phyloP scores from a whole-genome alignment of 805 yeast genomes.

The Starmerella cellae region DNA sequence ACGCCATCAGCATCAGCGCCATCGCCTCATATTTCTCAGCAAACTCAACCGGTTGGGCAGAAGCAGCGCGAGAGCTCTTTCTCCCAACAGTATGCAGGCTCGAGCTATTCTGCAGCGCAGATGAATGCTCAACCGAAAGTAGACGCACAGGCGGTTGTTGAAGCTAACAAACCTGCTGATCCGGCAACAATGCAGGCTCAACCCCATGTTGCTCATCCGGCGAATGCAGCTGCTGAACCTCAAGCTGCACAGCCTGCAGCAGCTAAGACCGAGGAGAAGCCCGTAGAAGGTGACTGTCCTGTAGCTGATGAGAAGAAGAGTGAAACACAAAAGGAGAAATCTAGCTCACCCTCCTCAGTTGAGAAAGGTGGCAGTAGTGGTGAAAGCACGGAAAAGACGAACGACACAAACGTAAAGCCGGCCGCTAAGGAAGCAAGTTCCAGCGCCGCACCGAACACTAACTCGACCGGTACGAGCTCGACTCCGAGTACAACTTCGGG shows the following conservation, averaged over 20 bases:
- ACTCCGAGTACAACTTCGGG: not conserved
- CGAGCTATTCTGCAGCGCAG: not conserved
- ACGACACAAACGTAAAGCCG: not conserved
- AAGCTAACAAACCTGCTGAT: not conserved
- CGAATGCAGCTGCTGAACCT: not conserved
- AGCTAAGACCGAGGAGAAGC: not conserved
- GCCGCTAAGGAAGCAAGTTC: not conserved
- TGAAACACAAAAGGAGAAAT: not conserved
- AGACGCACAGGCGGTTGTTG: constrained; percentile 9
- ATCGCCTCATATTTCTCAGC: too few species aligned
- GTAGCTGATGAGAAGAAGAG: not conserved
- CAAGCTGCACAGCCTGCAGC: not conserved
- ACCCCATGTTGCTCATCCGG: constrained; percentile 5
- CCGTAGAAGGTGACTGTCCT: not conserved
- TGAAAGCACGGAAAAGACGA: not conserved
- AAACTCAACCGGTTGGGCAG: not conserved
- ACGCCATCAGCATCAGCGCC: not conserved
- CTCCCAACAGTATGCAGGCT: not conserved
- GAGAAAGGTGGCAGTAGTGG: not conserved
- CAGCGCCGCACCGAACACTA: not conserved
- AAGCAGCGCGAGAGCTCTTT: not conserved
- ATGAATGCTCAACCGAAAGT: not conserved
- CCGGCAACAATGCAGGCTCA: constrained; percentile 8
- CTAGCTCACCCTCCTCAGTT: not conserved
- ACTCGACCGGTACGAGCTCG: not conserved